A percentile compares a stretch with the other conserved stretches of the same genome.
These are phyloP conservation scores for Vigna angularis DNA, from an alignment of 306 rosid species.

Conservation along the genomic window DNA sequence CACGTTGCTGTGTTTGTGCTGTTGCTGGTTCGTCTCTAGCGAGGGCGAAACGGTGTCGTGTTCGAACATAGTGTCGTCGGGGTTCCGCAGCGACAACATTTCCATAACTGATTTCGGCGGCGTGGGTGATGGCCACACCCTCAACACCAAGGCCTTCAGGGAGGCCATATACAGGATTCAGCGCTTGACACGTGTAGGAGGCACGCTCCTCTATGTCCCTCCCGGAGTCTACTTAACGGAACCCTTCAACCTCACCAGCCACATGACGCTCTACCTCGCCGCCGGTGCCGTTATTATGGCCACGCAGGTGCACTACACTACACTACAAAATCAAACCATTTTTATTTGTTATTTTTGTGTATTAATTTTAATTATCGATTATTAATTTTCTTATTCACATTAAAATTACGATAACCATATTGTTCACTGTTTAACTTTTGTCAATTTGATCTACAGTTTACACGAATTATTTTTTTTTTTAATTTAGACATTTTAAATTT, in stretches of 20 bases:
- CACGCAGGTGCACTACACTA: constrained; percentile 54
- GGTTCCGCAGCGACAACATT: constrained; percentile 62
- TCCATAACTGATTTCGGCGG: constrained; percentile 76
- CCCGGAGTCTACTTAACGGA: constrained; percentile 80
- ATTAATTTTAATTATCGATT: too few species aligned
- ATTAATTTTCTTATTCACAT: too few species aligned
- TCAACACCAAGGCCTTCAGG: constrained; percentile 75
- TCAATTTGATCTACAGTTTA: neutral
- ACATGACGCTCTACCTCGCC: constrained; percentile 82
- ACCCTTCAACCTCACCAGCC: constrained; percentile 83
- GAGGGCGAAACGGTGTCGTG: constrained; percentile 60
- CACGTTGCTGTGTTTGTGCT: constrained; percentile 7
- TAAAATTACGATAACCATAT: too few species aligned
- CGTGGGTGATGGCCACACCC: constrained; percentile 74
- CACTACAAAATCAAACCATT: too few species aligned
- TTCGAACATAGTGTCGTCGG: constrained; percentile 68
- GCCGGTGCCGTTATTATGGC: constrained; percentile 84
- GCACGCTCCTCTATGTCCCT: constrained; percentile 81
- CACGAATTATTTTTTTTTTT: too few species aligned
- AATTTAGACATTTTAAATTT: too few species aligned
- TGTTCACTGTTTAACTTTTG: neutral
- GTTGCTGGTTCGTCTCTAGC: constrained; percentile 8
- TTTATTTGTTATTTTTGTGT: too few species aligned
- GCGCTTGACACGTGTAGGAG: constrained; percentile 64
- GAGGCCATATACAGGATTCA: constrained; percentile 73